Base-by-base conservation (phyloP, 164 flowering plant species). In the Taxillus chinensis region DNA sequence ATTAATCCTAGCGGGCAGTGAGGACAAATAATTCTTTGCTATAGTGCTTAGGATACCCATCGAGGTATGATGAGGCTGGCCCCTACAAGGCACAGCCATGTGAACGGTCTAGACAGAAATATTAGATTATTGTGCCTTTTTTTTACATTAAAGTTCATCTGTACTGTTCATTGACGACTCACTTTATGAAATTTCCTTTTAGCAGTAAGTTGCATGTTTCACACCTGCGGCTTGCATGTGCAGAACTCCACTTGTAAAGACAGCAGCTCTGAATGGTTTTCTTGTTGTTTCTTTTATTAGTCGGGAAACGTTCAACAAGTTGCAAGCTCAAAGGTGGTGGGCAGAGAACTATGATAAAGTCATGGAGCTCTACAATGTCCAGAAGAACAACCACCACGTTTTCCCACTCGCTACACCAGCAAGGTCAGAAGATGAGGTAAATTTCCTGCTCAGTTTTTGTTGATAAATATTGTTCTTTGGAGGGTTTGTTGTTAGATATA, bases 241-340 rank as follows among this genome's bases (percentile, higher is more conserved):
- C 15, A 39, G 7, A 39, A 17, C 2, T 27, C 0, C 57, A 14
- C 5, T 27, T 27, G 8, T 15, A 27, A 51, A 51, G 6, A 9
- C 3, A 51, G 15, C 57, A 54, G 57, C 12, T 27, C 39, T 54
- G 39, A 54, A 5, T 7, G 10, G 39, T 0, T 9, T 12, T 49
- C 1, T n/a, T 55, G n/a, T 55, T n/a, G 40, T 38, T 17, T 15
- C 40, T 55, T n/a, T 17, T 38, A 55, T 38, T 11, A 55, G 58
- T 16, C 58, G 40, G 0, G 58, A 55, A 17, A n/a, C 16, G 37
- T 55, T 55, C 13, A 55, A 55, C 58, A 55, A 55, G 16, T 55
- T 27, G 8, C 39, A 55, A 55, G 58, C 58, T 16, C 58, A 38
- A 11, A 55, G 58, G 40, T 55, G 58, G 58, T 55, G 58, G 58